Base-by-base conservation (phyloP, 2,329 filamentous ascomycete genomes). In the Rugonectria rugulosa region DNA sequence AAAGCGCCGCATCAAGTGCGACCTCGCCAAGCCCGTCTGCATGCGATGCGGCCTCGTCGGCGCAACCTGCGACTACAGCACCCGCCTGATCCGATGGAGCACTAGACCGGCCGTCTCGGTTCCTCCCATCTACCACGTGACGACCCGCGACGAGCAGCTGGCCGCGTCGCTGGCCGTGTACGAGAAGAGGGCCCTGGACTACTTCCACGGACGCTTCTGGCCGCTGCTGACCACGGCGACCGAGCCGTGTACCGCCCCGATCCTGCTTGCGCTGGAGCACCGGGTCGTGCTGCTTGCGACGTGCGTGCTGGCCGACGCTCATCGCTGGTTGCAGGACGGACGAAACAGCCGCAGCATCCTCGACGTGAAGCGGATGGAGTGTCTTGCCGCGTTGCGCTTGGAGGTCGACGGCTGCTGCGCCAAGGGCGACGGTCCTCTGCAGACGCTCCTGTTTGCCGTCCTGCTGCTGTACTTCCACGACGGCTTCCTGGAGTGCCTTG, bases 1-100 rank as follows among this genome's bases (percentile, higher is more conserved):
- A 59, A 75, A 78, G 42, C 71, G 76, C 10, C 68, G 76, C 20
- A 74, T 77, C 37, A 77, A 77, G 56, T 78, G 76, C 58, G 75
- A 77, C 53, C 69, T 78, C 8, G 64, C 67, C 21, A 67, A 69
- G 20, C 73, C 75, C 2, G 62, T 66, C 3, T 78, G 76, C 57
- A 69, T 68, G 4, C 74, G 75, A 47, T 78, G 76, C 53, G 48
- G 57, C 21, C 64, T 66, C 32, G 57, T 67, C 15, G 65, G 65
- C 12, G 65, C 65, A 8, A 26, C 58, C 3, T 68, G 65, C 40
- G 65, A 68, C 38, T 68, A 68, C 20, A 76, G 73, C 57, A 68
- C 73, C 20, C 68, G 75, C 1, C 64, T 75, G 8, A 68, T 79
- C 32, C 70, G 73, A 53, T 79, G 77, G 77, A 77, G 73, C 45